These are phyloP conservation scores for Solanum gandarillasii DNA, from an alignment of 257 asterid genomes.

Conservation along the genomic window DNA sequence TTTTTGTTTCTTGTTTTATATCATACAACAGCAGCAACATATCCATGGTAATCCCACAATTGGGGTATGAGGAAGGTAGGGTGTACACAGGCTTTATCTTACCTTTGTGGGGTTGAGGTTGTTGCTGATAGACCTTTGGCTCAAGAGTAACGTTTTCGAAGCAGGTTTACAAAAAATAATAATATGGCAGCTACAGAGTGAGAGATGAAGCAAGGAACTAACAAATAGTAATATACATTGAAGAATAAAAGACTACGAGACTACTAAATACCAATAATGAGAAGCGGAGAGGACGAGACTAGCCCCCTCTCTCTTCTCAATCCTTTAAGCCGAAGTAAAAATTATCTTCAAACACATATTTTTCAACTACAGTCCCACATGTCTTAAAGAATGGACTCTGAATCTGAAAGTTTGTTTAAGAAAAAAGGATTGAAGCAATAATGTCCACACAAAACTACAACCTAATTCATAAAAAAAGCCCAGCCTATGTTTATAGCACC, in stretches of 20 bases:
- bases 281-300: background rate
- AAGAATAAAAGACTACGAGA: background rate
- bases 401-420: background rate
- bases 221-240: background rate
- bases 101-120: background rate
- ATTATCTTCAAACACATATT: background rate
- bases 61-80: background rate
- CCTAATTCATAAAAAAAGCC: background rate
- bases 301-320: background rate
- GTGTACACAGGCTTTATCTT: background rate
- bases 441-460: background rate
- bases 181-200: background rate
- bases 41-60: background rate
- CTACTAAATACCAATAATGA: background rate
- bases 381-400: background rate
- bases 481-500: slow-evolving; percentile 1
- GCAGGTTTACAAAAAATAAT: background rate
- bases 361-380: background rate
- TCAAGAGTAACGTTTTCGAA: background rate
- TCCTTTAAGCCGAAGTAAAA: background rate
- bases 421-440: background rate
- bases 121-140: background rate
- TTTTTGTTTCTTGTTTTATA: no score
- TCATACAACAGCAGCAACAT: no score
- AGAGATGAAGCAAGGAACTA: background rate